phyloP scores from a whole-genome alignment of 371 early-diverging fungal genomes.

The Mucor velutinosus region DNA sequence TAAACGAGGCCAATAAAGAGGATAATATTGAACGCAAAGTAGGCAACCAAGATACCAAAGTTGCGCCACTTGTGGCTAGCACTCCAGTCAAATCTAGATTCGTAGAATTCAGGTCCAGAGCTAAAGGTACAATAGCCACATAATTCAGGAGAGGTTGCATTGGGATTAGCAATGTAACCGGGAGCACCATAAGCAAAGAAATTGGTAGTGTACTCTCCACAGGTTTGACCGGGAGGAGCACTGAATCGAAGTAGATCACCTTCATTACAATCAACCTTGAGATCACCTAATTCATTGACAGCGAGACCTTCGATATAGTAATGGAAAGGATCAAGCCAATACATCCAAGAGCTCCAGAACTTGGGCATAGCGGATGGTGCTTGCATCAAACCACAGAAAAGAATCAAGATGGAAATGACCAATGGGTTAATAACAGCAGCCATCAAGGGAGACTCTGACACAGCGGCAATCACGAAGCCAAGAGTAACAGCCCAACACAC shows the following conservation, averaged over 20 bases:
- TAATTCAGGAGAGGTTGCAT: slow-evolving; percentile 40
- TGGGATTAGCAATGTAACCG: slow-evolving; percentile 62
- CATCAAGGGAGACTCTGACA: slow-evolving; percentile 58
- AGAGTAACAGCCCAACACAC: slow-evolving; percentile 69
- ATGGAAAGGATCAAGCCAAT: slow-evolving; percentile 74
- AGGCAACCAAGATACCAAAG: slow-evolving; percentile 65
- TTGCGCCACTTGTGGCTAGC: slow-evolving; percentile 74
- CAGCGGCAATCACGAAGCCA: slow-evolving; percentile 57
- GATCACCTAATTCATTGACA: slow-evolving; percentile 65
- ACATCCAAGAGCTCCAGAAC: slow-evolving; percentile 82
- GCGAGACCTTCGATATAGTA: slow-evolving; percentile 78
- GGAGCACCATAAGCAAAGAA: slow-evolving; percentile 50
- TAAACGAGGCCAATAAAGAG: slow-evolving; percentile 51
- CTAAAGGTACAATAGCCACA: slow-evolving; percentile 72
- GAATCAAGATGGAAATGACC: slow-evolving; percentile 65
- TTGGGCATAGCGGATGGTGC: slow-evolving; percentile 67
- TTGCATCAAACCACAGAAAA: slow-evolving; percentile 77
- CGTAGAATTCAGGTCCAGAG: slow-evolving; percentile 63
- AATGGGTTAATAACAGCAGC: slow-evolving; percentile 76
- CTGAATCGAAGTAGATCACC: slow-evolving; percentile 55
- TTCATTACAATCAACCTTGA: slow-evolving; percentile 52
- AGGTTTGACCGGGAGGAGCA: slow-evolving; percentile 65
- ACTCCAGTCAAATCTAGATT: slow-evolving; percentile 54
- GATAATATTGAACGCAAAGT: slow-evolving; percentile 55
- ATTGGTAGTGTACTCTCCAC: slow-evolving; percentile 61